Evolutionary conservation across 306 rosid species (phyloP), one percentile per base, ranked within the genome.

Genomic region (Trichosanthes cucumerina): DNA sequence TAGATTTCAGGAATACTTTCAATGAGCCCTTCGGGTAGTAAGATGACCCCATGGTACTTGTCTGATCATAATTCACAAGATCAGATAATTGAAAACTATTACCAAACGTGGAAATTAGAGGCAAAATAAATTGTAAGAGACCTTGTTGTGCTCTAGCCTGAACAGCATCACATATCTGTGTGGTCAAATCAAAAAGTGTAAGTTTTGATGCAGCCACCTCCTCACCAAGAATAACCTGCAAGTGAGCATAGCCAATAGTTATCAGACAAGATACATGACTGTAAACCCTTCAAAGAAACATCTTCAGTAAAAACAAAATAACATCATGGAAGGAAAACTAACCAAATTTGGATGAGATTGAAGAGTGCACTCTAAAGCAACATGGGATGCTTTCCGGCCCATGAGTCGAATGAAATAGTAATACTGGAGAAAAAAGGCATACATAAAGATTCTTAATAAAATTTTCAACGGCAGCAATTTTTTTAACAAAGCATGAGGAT

Each of bases 321-420:
- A 75, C 7, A 28, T n/a, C 11, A 76, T 63, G 68, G 41, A 79
- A n/a, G 73, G 54, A 81, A 84, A 54, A 74, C 89, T 46, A 41
- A 86, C 99, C 97, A 95, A 83, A 81, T 95, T 95, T 26, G 99
- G 99, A 88, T 95, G 99, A 64, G 99, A 95, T 80, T 95, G 99
- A 74, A 95, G 97, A 66, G 97, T 92, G 89, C 99, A 95, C 84
- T 95, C 99, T 82, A 95, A 83, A 43, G 99, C 97, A 82, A 95
- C 99, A 65, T 95, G 97, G 9, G 99, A 95, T 78, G 93, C 92
- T 85, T 92, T 95, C 83, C 98, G 92, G 79, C 99, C 99, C 99
- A 95, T 95, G 75, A 95, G 97, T 82, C 99, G 86, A 80, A 95
- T 92, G 79, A 95, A 95, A 83, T 95, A 95, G 83, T 92, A 95